Conservation (phyloP, 2,329 filamentous ascomycete genomes). For the Alternaria brassicicola region DNA sequence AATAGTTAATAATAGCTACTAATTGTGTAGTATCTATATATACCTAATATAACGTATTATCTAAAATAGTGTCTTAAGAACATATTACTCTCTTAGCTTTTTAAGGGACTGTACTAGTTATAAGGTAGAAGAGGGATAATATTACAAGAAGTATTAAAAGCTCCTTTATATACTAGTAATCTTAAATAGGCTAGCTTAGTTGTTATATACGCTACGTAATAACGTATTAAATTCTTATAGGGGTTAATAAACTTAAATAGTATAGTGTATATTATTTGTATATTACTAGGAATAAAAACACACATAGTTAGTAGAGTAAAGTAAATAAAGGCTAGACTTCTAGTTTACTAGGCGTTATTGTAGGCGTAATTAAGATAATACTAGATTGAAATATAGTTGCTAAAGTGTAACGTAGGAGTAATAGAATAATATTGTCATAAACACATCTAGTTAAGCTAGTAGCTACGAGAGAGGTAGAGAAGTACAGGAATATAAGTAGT, state of each 20-base stretch:
- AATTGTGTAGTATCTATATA: neutral
- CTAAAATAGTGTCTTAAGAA: constrained; percentile 1
- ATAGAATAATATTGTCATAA: neutral
- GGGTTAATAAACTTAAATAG: neutral
- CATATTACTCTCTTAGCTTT: neutral
- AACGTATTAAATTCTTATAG: neutral
- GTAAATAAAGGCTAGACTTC: neutral
- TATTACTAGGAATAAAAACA: neutral
- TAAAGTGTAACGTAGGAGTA: neutral
- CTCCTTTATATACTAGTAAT: constrained; percentile 8
- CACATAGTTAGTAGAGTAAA: neutral
- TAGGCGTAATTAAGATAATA: neutral
- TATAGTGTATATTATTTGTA: neutral
- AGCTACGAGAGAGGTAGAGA: neutral
- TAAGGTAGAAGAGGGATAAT: neutral
- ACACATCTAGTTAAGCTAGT: neutral
- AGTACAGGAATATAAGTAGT: neutral
- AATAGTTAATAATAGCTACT: neutral
- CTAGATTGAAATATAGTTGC: neutral
- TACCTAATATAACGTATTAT: constrained; percentile 1
- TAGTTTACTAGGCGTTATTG: neutral
- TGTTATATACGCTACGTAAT: neutral
- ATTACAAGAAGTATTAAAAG: neutral
- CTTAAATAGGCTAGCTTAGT: neutral
- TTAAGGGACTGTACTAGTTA: neutral